Percentiles rank a stretch among this genome's conserved stretches.
Evolutionary conservation across 306 rosid species (phyloP).

Genomic region (Prunus mume): DNA sequence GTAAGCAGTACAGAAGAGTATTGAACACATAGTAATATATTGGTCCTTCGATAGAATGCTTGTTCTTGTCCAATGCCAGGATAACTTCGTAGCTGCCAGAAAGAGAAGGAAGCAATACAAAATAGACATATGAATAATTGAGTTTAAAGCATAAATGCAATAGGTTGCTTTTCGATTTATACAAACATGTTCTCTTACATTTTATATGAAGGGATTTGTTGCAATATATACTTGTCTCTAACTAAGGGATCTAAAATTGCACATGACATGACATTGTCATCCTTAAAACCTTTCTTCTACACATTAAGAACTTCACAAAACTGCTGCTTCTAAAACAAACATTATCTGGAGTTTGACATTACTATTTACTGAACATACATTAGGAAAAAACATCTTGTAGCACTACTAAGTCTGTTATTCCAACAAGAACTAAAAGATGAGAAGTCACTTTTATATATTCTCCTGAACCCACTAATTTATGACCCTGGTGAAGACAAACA

Average conservation of each 20-base stretch:
- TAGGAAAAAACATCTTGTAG: neutral
- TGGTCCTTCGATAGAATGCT: constrained; percentile 59
- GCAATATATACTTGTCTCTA: neutral
- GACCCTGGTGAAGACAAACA: neutral
- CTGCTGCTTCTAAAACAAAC: too few relatives aligned
- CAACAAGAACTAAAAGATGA: neutral
- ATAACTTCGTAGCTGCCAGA: constrained; percentile 76
- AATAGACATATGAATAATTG: neutral
- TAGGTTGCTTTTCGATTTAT: neutral
- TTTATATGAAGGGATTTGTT: neutral
- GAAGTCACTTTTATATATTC: neutral
- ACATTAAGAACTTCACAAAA: too few relatives aligned
- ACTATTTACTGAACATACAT: too few relatives aligned
- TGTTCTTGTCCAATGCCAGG: constrained; percentile 52
- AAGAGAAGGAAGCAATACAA: constrained; percentile 16
- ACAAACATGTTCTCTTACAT: neutral
- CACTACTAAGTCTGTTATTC: neutral
- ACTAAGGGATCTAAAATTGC: too few relatives aligned
- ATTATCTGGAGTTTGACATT: too few relatives aligned
- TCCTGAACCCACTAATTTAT: constrained; percentile 12
- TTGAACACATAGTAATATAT: constrained; percentile 80
- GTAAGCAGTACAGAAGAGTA: constrained; percentile 71
- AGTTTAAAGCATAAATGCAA: neutral
- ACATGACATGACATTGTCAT: too few relatives aligned
- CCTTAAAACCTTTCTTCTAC: too few relatives aligned